These are phyloP conservation scores for Chimonanthus praecox DNA, from an alignment of 164 flowering plant species.

Conservation along the genomic window DNA sequence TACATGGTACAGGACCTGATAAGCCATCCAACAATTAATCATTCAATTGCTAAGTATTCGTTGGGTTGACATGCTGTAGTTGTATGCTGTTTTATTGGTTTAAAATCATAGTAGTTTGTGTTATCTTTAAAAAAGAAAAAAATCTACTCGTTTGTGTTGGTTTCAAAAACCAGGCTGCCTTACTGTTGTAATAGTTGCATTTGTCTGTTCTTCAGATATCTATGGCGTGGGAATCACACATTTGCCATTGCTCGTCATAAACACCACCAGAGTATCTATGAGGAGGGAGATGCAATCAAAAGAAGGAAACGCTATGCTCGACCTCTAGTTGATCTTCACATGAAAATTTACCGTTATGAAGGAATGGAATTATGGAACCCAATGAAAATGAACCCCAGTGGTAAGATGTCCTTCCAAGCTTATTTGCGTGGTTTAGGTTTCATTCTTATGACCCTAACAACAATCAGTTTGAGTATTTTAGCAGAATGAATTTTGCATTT, in stretches of 20 bases:
- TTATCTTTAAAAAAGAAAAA: too few species aligned
- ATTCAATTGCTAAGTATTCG: neutral
- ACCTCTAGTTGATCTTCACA: conserved; percentile 89
- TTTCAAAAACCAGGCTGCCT: neutral
- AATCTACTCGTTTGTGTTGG: too few species aligned
- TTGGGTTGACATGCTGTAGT: neutral
- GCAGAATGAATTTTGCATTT: neutral
- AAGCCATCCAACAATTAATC: neutral
- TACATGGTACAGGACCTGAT: neutral
- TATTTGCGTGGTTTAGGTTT: neutral
- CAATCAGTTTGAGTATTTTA: neutral
- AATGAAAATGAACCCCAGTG: conserved; percentile 56
- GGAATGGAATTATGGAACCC: conserved; percentile 90
- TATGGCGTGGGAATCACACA: conserved; percentile 95
- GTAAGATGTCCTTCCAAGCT: conserved; percentile 36
- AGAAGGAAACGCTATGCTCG: conserved; percentile 96
- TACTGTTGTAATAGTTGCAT: neutral
- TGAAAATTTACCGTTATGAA: conserved; percentile 83
- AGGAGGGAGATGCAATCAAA: conserved; percentile 96
- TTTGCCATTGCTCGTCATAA: conserved; percentile 97
- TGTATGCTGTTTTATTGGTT: neutral
- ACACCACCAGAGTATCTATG: conserved; percentile 83
- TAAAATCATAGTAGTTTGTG: neutral
- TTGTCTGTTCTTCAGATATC: conserved; percentile 47
- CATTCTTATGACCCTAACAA: neutral